Base-by-base conservation (phyloP, 202 grass and related monocot genomes). In the Sporobolus alterniflorus region DNA sequence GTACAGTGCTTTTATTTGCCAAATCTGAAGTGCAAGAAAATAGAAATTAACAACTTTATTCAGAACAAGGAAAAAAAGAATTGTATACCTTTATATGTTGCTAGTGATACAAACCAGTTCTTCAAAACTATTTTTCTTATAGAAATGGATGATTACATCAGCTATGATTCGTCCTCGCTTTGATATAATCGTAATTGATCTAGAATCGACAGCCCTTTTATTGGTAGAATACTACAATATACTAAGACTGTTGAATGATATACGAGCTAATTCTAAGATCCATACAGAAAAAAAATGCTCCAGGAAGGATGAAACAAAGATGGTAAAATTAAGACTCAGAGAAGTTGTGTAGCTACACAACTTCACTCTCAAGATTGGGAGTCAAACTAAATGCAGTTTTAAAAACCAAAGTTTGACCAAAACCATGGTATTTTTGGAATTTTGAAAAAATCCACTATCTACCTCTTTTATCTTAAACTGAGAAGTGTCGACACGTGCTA, bases 1-100 rank as follows among this genome's bases (percentile, higher is more conserved):
- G 86, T 99, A 99, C 29, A 99, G 67, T 62, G 33, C 29, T 84
- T 96, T 96, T 73, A 96, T 76, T 69, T 83, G 29, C 50, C 7
- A 75, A 85, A 96, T 64, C 96, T 99, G 91, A 50, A 95, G 90
- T 65, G 63, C 80, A 69, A 73, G 48, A n/a, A 28, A 75, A 88
- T 29, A 79, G 16, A 16, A 77, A 67, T 40, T 8, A 24, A 66
- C 5, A 62, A 64, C 20, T 78, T 41, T 57, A 17, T 36, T 44
- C 54, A 70, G 22, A 0, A 74, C 9, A 42, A 22, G 28, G 36
- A 39, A 88, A 55, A 47, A 85, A 12, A 50, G 65, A 16, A 5
- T 0, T 39, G 36, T 39, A 39, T 39, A 69, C 25, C 0, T 10
- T 3, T 28, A 15, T 65, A 13, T 67, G 43, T 17, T 67, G 11